A percentile compares a stretch with the other conserved stretches of the same genome.
These are phyloP conservation scores for Taiozyma sp. DNA, from an alignment of 1,139 yeast species.

Conservation along the genomic window DNA sequence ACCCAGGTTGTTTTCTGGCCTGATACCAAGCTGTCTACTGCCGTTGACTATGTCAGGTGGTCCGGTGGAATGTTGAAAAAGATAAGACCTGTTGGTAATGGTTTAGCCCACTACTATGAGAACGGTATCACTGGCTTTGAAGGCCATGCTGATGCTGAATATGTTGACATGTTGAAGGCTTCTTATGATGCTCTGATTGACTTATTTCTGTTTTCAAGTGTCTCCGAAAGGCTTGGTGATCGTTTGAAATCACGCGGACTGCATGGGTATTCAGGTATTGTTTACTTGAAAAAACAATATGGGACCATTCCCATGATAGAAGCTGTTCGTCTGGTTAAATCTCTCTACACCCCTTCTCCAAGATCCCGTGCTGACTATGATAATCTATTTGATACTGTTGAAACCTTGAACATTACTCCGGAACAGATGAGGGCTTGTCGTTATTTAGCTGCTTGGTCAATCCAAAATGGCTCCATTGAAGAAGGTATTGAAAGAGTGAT, in stretches of 20 bases:
- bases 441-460: not conserved
- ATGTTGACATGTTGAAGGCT: not conserved
- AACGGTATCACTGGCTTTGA: not conserved
- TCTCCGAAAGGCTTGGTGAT: not conserved
- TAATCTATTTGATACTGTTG: not conserved
- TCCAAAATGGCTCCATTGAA: not conserved
- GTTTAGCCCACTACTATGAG: not conserved
- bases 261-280: not conserved
- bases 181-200: not conserved
- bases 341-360: not conserved
- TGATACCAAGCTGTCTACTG: not conserved
- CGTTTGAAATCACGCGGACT: too few species aligned
- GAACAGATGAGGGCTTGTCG: not conserved
- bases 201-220: not conserved
- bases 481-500: not conserved
- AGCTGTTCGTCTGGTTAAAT: not conserved
- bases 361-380: not conserved
- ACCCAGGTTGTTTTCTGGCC: not conserved
- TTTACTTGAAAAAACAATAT: not conserved
- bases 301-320: not conserved
- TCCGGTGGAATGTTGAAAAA: not conserved
- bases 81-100: not conserved
- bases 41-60: not conserved
- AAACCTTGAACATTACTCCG: not conserved
- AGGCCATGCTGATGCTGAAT: not conserved